Base-by-base conservation (phyloP, 1,139 yeast genomes). In the Protomyces inundatus region DNA sequence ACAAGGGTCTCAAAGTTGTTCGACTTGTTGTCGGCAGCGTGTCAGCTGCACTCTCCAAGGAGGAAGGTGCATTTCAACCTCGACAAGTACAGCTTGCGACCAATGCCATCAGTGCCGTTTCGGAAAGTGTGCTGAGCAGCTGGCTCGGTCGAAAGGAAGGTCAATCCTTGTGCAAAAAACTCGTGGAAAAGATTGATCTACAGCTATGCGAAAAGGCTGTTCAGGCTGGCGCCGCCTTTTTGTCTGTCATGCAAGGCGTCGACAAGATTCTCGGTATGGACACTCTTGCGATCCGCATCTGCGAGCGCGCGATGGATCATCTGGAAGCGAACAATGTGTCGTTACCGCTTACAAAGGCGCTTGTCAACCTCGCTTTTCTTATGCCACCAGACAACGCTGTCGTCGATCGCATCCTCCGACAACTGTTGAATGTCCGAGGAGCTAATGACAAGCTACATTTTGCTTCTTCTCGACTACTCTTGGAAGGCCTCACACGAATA, bases 131-230 rank as follows among this genome's bases (percentile, higher is more conserved):
- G 4, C 34, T 58, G 10, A 16, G 33, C 5, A 56, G 39, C 7
- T 58, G 62, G 62, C 35, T 50, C 10, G 35, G 30, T 12, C n/a
- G 36, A n/a, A 52, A 53, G 46, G 62, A 58, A 58, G 62, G 56
- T 5, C 36, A 14, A 7, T n/a, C 36, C 6, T 32, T 32, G 10
- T 7, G 33, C 23, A 52, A 30, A 32, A 58, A 52, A 35, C 7
- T 58, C 4, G 4, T 52, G 12, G 62, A 58, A 6, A 52, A 52
- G 23, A 1, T 58, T 30, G 56, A 51, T 6, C 10, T 34, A 12
- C 53, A 34, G 9, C 33, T 40, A 4, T 52, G 40, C 12, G 36
- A 12, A 12, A 9, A 40, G 23, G n/a, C 23, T 10, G 37, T 52
- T 10, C 7, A 42, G 7, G 34, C 10, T n/a, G 39, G 46, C n/a